phyloP scores from a whole-genome alignment of 495 filamentous ascomycete genomes.

The Astrothelium macrocarpum region DNA sequence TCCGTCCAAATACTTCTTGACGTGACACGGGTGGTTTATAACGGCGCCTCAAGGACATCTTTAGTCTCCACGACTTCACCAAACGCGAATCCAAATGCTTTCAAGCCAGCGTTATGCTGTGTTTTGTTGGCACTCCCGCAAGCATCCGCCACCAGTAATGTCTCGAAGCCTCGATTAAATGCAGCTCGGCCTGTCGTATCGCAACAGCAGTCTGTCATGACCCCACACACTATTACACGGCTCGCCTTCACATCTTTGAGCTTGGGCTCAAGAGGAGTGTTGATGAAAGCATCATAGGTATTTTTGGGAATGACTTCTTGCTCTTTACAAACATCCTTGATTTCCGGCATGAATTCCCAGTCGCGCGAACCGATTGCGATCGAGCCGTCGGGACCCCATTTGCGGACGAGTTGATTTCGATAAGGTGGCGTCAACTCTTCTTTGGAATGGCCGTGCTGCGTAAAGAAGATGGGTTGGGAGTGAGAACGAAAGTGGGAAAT shows the following conservation, averaged over 20 bases:
- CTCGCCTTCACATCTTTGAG: constrained; percentile 19
- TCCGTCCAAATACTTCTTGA: too few species aligned
- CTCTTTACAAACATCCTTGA: constrained; percentile 16
- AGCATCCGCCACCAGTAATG: constrained; percentile 35
- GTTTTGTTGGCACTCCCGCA: constrained; percentile 27
- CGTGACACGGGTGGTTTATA: not conserved
- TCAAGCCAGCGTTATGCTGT: constrained; percentile 31
- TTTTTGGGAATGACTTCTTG: constrained; percentile 19
- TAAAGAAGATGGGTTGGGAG: constrained; percentile 31
- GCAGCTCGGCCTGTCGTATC: constrained; percentile 35
- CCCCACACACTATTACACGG: constrained; percentile 34
- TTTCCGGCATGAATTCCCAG: constrained; percentile 32
- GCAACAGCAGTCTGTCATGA: constrained; percentile 39
- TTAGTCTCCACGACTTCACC: constrained; percentile 29
- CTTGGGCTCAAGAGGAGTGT: constrained; percentile 18
- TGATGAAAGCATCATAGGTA: constrained; percentile 25
- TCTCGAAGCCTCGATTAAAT: constrained; percentile 38
- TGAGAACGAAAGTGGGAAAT: constrained; percentile 24
- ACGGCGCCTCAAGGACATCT: constrained; percentile 24
- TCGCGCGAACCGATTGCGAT: constrained; percentile 23
- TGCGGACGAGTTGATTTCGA: constrained; percentile 36
- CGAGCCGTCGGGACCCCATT: constrained; percentile 32
- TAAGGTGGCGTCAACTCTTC: constrained; percentile 29
- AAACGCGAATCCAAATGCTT: constrained; percentile 30
- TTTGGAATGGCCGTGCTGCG: constrained; percentile 37